These are phyloP conservation scores for Cicer judaicum DNA, from an alignment of 306 rosid species.

Conservation along the genomic window DNA sequence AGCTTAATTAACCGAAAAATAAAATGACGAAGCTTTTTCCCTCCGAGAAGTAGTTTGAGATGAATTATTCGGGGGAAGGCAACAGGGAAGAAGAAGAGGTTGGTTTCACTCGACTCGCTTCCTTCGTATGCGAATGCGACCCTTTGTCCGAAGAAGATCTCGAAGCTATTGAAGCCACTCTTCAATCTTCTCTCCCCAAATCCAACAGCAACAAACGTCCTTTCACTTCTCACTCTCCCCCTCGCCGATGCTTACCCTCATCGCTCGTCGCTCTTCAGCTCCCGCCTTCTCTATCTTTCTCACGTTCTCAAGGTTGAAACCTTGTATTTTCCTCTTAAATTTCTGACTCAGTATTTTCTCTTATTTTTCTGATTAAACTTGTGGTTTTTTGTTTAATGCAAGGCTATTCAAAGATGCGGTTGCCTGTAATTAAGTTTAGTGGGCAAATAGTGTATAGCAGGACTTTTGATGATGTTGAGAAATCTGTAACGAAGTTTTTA, in stretches of 20 bases:
- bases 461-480: slow-evolving; percentile 64
- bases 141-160: slow-evolving; percentile 70
- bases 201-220: slow-evolving; percentile 32
- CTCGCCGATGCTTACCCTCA: slow-evolving; percentile 65
- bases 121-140: slow-evolving; percentile 51
- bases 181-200: slow-evolving; percentile 56
- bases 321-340: not conserved
- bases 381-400: not conserved
- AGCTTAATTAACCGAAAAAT: not conserved
- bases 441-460: slow-evolving; percentile 75
- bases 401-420: slow-evolving; percentile 55
- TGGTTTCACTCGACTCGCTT: slow-evolving; percentile 35
- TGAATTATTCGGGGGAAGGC: not conserved
- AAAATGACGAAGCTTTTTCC: not conserved
- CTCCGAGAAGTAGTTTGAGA: slow-evolving; percentile 1
- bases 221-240: slow-evolving; percentile 16
- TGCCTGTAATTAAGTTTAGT: slow-evolving; percentile 68
- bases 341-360: not conserved
- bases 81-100: not conserved
- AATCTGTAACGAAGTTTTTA: slow-evolving; percentile 55
- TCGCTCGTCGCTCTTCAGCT: slow-evolving; percentile 69
- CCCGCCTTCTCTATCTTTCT: slow-evolving; percentile 54
- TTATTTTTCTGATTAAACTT: slow-evolving; percentile 22
- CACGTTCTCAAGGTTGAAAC: slow-evolving; percentile 59
- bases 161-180: slow-evolving; percentile 53